phyloP scores from a whole-genome alignment of 306 rosid genomes.

The Prunus kanzakura region DNA sequence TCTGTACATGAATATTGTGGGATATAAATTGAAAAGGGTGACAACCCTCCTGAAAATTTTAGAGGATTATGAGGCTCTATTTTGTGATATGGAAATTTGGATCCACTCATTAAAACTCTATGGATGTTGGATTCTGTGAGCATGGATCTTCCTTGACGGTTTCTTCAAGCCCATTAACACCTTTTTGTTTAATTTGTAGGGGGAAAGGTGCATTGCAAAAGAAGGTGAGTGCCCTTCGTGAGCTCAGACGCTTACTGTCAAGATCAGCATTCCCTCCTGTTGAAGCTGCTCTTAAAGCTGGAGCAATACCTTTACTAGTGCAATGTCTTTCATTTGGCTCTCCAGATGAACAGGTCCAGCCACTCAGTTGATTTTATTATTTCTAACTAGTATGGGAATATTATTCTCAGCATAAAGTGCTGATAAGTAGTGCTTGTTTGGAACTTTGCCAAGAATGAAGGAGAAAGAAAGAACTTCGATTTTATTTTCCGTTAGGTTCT shows the following conservation, averaged over 20 bases:
- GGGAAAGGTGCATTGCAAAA: slow-evolving; percentile 86
- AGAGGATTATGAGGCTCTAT: background rate
- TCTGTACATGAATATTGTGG: background rate
- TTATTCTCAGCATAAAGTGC: background rate
- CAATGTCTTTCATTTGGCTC: slow-evolving; percentile 95
- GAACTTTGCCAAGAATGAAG: background rate
- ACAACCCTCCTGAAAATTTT: background rate
- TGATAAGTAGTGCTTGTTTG: background rate
- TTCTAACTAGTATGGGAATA: background rate
- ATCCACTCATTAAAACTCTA: background rate
- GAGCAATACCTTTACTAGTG: slow-evolving; percentile 68
- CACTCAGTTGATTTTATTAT: slow-evolving; percentile 4
- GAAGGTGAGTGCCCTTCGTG: slow-evolving; percentile 74
- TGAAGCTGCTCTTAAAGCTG: slow-evolving; percentile 80
- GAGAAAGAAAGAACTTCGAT: background rate
- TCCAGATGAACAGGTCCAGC: slow-evolving; percentile 85
- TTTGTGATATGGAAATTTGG: background rate
- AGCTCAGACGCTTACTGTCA: slow-evolving; percentile 76
- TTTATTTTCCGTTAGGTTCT: background rate
- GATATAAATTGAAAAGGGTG: no score
- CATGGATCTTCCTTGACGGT: background rate
- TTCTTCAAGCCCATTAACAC: background rate
- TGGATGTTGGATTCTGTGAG: background rate
- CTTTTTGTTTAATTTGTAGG: slow-evolving; percentile 46
- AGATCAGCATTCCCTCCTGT: slow-evolving; percentile 87